Evolutionary conservation across 805 yeast species (phyloP).

Genomic region (Sporopachydermia quercuum): DNA sequence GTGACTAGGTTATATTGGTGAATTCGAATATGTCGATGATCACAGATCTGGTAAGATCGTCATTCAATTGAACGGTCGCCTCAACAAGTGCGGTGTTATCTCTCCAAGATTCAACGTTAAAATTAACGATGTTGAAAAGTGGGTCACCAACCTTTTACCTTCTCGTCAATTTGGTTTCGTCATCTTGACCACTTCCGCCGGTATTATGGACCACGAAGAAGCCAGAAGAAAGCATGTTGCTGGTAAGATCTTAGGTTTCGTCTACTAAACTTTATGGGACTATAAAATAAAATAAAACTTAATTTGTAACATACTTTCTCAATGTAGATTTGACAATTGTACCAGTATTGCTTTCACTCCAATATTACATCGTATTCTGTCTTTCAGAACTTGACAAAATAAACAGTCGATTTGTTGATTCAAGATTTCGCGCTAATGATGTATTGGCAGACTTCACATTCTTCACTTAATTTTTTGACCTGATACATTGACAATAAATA

Average conservation of each 20-base stretch:
- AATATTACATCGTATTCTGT: too few species aligned
- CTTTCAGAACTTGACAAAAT: too few species aligned
- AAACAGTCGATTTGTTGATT: too few species aligned
- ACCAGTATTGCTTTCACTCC: too few species aligned
- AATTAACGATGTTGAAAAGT: constrained; percentile 89
- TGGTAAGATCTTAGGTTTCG: constrained; percentile 97
- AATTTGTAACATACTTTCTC: too few species aligned
- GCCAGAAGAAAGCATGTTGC: constrained; percentile 99
- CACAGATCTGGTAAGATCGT: constrained; percentile 98
- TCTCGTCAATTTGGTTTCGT: constrained; percentile 99
- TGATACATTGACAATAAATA: too few species aligned
- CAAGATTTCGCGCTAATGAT: too few species aligned
- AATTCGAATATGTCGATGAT: constrained; percentile 95
- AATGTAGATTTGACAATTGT: too few species aligned
- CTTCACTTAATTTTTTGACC: too few species aligned
- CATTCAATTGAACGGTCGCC: constrained; percentile 93
- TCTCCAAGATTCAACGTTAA: constrained; percentile 98
- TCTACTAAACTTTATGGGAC: constrained; percentile 52
- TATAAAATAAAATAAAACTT: too few species aligned
- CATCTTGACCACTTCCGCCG: constrained; percentile 96
- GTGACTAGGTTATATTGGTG: constrained; percentile 68
- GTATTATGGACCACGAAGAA: constrained; percentile 99
- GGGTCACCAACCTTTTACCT: constrained; percentile 97
- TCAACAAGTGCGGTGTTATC: constrained; percentile 97
- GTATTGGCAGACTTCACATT: too few species aligned